These are phyloP conservation scores for Carex scoparia DNA, from an alignment of 176 grass and related monocot genomes.

Conservation along the genomic window DNA sequence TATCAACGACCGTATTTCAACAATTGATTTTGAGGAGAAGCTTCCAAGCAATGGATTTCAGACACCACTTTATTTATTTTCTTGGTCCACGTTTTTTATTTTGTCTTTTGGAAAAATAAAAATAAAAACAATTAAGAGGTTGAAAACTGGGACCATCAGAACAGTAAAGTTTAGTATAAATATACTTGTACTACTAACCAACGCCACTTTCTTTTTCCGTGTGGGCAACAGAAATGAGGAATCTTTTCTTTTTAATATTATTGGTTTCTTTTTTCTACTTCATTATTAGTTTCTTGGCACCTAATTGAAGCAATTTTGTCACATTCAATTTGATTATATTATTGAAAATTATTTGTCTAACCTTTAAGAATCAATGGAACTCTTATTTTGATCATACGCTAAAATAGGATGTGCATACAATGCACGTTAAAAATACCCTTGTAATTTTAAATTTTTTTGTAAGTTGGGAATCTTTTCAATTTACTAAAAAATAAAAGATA, in stretches of 20 bases:
- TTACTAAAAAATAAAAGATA: neutral
- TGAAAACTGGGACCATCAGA: neutral
- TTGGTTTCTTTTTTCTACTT: neutral
- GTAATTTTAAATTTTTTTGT: neutral
- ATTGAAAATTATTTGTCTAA: neutral
- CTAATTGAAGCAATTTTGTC: neutral
- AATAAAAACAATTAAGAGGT: neutral
- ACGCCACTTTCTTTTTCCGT: neutral
- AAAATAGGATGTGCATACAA: no score
- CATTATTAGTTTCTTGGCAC: neutral
- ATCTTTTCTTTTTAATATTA: neutral
- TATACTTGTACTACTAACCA: constrained; percentile 1
- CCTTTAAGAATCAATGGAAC: no score
- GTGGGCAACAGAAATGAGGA: neutral
- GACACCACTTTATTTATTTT: neutral
- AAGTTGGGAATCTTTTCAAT: neutral
- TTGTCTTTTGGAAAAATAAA: neutral
- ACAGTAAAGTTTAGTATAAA: neutral
- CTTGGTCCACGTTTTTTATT: neutral
- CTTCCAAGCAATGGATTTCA: neutral
- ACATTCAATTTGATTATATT: neutral
- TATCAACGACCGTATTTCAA: neutral
- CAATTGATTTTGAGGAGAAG: neutral
- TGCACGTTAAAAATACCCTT: no score
- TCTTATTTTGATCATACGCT: no score